phyloP scores from a whole-genome alignment of 2,329 filamentous ascomycete genomes.

The Tolypocladium endophyticum region DNA sequence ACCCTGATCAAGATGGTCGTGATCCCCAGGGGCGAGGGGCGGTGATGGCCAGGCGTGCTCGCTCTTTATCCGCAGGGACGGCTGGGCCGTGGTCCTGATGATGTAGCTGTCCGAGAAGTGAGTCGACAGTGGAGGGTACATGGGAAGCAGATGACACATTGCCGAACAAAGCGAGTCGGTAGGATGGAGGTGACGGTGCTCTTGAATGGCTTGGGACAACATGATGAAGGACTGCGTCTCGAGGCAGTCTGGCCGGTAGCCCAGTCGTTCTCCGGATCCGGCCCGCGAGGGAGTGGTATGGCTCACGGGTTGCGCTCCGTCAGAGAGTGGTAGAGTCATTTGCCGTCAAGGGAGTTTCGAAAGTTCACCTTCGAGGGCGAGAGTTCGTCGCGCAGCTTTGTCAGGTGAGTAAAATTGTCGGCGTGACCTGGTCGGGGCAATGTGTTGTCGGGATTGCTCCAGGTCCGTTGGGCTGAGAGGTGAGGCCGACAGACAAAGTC shows the following conservation, averaged over 20 bases:
- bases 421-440: not conserved
- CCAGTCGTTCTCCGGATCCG: constrained; percentile 16
- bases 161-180: constrained; percentile 9
- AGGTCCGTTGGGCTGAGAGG: not conserved
- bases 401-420: not conserved
- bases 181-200: constrained; percentile 12
- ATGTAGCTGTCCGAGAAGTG: constrained; percentile 5
- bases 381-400: not conserved
- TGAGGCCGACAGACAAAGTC: not conserved
- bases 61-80: constrained; percentile 5
- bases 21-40: constrained; percentile 23
- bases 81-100: constrained; percentile 1
- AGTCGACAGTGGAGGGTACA: constrained; percentile 6
- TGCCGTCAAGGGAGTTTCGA: constrained; percentile 3
- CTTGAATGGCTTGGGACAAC: constrained; percentile 10
- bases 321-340: constrained; percentile 19
- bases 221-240: constrained; percentile 14
- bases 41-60: constrained; percentile 23
- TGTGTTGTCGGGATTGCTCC: not conserved
- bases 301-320: constrained; percentile 16
- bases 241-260: constrained; percentile 14
- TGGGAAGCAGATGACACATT: constrained; percentile 2
- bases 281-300: constrained; percentile 18
- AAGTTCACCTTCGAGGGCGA: not conserved
- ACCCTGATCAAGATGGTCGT: constrained; percentile 24